phyloP scores from a whole-genome alignment of 1,284 basidiomycete species.

The Ganoderma leucocontextum region DNA sequence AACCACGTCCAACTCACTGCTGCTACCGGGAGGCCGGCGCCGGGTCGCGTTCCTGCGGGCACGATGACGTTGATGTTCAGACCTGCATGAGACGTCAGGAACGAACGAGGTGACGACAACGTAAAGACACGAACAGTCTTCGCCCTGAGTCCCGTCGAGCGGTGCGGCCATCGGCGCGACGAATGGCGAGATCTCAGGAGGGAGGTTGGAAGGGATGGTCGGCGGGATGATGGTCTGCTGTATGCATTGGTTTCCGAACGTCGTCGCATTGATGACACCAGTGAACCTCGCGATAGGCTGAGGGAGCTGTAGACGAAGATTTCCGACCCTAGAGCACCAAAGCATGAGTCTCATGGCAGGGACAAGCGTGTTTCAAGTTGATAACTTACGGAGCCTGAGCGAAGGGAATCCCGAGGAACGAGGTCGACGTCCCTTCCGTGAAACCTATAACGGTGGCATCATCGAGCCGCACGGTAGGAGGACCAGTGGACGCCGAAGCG shows the following conservation, averaged over 20 bases:
- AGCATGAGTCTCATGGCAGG: neutral
- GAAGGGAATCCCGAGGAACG: slow-evolving; percentile 63
- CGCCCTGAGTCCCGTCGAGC: slow-evolving; percentile 40
- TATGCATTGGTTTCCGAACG: slow-evolving; percentile 57
- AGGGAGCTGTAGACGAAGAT: slow-evolving; percentile 54
- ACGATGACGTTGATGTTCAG: slow-evolving; percentile 65
- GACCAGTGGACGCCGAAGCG: neutral
- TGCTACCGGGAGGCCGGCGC: slow-evolving; percentile 50
- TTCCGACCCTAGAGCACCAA: slow-evolving; percentile 26
- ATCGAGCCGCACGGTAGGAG: slow-evolving; percentile 31
- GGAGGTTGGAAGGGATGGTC: slow-evolving; percentile 36
- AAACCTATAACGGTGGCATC: slow-evolving; percentile 23
- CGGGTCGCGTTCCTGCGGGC: slow-evolving; percentile 49
- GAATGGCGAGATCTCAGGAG: slow-evolving; percentile 44
- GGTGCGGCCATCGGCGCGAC: slow-evolving; percentile 49
- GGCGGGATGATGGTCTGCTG: slow-evolving; percentile 52
- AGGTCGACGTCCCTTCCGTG: slow-evolving; percentile 36
- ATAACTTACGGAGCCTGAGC: slow-evolving; percentile 51
- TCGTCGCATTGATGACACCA: slow-evolving; percentile 48
- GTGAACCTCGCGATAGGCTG: slow-evolving; percentile 50
- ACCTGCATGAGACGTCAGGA: slow-evolving; percentile 46
- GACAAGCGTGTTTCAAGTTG: slow-evolving; percentile 37
- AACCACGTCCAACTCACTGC: slow-evolving; percentile 29
- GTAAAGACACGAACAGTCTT: slow-evolving; percentile 53
- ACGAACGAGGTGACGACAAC: neutral